phyloP scores from a whole-genome alignment of 352 stramenopile species.

The Phytophthora colocasiae region DNA sequence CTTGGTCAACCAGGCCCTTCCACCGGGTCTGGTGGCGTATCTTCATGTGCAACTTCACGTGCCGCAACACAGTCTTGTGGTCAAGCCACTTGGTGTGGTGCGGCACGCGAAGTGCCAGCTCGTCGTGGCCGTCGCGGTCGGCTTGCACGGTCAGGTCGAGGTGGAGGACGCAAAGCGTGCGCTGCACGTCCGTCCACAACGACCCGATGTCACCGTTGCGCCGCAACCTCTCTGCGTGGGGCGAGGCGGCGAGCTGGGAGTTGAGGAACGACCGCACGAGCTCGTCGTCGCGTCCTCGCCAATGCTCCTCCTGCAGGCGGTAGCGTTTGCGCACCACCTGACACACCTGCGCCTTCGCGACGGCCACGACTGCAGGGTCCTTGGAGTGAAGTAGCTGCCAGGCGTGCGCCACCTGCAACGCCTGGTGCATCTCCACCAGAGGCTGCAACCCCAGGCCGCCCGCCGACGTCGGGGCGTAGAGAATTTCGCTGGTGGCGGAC shows the following conservation, averaged over 20 bases:
- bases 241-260: constrained; percentile 5
- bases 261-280: constrained; percentile 13
- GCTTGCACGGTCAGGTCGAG: background rate
- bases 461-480: no score
- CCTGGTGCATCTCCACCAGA: constrained; percentile 17
- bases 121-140: background rate
- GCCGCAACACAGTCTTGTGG: constrained; percentile 11
- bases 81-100: constrained; percentile 1
- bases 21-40: constrained; percentile 2
- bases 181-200: constrained; percentile 14
- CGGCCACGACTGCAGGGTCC: background rate
- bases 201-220: constrained; percentile 11
- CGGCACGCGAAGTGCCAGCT: background rate
- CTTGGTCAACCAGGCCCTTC: background rate
- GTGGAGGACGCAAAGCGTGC: background rate
- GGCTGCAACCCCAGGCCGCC: constrained; percentile 14
- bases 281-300: constrained; percentile 3
- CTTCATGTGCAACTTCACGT: constrained; percentile 17
- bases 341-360: constrained; percentile 5
- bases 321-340: constrained; percentile 22
- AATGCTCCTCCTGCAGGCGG: constrained; percentile 13
- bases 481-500: constrained; percentile 11
- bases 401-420: constrained; percentile 17
- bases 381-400: constrained; percentile 30
- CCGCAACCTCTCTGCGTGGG: background rate